A percentile compares a stretch with the other conserved stretches of the same genome.
Evolutionary conservation across 2,329 filamentous ascomycete genomes (phyloP).

Genomic region (Hymenoscyphus repandus): DNA sequence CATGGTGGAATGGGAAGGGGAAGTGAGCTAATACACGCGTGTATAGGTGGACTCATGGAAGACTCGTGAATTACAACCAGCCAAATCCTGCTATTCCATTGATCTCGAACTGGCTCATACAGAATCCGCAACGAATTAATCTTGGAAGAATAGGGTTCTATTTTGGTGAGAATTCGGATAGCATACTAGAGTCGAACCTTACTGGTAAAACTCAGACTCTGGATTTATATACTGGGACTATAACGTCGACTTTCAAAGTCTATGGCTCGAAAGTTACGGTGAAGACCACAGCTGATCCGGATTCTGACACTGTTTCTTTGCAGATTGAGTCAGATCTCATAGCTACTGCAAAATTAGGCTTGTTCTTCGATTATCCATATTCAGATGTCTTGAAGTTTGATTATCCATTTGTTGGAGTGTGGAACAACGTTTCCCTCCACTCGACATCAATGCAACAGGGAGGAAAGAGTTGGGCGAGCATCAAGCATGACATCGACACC

Average conservation of each 20-base stretch:
- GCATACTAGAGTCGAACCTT: conserved; percentile 29
- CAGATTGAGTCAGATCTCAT: conserved; percentile 35
- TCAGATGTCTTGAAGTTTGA: conserved; percentile 40
- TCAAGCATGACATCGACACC: conserved; percentile 35
- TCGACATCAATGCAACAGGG: conserved; percentile 28
- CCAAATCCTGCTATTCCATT: conserved; percentile 36
- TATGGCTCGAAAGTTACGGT: conserved; percentile 32
- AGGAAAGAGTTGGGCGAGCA: conserved; percentile 25
- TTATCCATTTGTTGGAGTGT: conserved; percentile 37
- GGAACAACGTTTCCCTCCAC: conserved; percentile 36
- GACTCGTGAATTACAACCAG: conserved; percentile 39
- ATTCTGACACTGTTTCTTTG: conserved; percentile 35
- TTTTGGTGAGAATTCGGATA: conserved; percentile 26
- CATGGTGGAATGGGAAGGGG: not conserved
- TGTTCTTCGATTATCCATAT: conserved; percentile 41
- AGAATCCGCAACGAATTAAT: conserved; percentile 42
- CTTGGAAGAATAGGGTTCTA: conserved; percentile 38
- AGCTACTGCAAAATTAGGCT: conserved; percentile 29
- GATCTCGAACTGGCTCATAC: conserved; percentile 46
- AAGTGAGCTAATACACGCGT: conserved; percentile 2
- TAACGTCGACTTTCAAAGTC: conserved; percentile 35
- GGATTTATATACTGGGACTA: conserved; percentile 36
- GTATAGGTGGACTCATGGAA: conserved; percentile 36
- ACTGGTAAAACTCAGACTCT: conserved; percentile 32
- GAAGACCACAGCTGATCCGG: conserved; percentile 35